Evolutionary conservation across 345 rosid species (phyloP).

Genomic region (Jatropha curcas): DNA sequence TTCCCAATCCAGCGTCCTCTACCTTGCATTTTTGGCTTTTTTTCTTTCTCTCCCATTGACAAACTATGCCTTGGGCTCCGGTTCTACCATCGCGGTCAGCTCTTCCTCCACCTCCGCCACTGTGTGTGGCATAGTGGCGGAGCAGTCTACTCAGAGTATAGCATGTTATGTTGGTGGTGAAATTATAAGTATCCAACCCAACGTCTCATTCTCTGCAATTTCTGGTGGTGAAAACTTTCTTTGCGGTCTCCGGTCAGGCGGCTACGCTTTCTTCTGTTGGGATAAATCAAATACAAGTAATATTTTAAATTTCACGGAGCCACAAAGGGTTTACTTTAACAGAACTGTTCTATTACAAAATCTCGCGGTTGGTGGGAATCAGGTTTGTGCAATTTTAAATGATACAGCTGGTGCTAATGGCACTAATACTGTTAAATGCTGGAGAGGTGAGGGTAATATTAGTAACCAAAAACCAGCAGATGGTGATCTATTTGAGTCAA

Average conservation of each 20-base stretch:
- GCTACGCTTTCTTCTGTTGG: constrained; percentile 70
- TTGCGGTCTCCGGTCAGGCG: constrained; percentile 74
- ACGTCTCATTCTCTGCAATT: constrained; percentile 56
- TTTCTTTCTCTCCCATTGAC: constrained; percentile 13
- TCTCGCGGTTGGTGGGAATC: constrained; percentile 62
- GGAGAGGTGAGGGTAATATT: constrained; percentile 39
- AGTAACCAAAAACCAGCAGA: constrained; percentile 16
- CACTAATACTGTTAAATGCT: constrained; percentile 46
- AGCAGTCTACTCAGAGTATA: constrained; percentile 39
- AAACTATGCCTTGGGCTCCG: constrained; percentile 55
- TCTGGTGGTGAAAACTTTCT: constrained; percentile 60
- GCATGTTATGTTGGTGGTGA: constrained; percentile 43
- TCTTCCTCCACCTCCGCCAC: constrained; percentile 44
- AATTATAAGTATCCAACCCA: constrained; percentile 41
- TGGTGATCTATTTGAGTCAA: constrained; percentile 32
- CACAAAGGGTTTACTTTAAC: constrained; percentile 53
- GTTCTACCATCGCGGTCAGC: constrained; percentile 66
- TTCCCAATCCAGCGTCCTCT: constrained; percentile 7
- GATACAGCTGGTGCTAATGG: constrained; percentile 8
- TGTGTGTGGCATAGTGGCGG: constrained; percentile 65
- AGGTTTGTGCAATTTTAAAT: constrained; percentile 61
- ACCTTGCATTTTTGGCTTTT: constrained; percentile 9
- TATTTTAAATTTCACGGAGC: neutral
- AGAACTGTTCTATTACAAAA: constrained; percentile 35
- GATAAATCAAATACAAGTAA: constrained; percentile 18